Percentiles rank a stretch among this genome's conserved stretches.
Conservation (phyloP, 2,329 filamentous ascomycete genomes). For the Arthrinium phaeospermum region DNA sequence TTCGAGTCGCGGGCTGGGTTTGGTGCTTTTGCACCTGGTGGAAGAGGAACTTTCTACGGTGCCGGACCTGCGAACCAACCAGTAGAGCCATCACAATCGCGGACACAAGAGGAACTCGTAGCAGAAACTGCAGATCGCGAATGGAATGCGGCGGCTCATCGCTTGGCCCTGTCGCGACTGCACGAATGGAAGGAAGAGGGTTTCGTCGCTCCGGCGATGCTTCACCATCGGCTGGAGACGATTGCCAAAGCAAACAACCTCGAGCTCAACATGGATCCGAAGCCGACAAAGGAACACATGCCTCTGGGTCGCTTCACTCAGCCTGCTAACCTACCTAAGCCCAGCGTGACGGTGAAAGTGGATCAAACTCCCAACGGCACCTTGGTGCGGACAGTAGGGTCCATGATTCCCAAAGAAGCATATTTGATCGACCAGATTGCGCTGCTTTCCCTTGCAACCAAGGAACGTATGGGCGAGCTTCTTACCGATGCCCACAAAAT, state of each 20-base stretch:
- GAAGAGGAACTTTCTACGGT: conserved; percentile 66
- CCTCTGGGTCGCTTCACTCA: conserved; percentile 55
- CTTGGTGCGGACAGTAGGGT: conserved; percentile 66
- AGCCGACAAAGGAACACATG: conserved; percentile 46
- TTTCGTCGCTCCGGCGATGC: conserved; percentile 70
- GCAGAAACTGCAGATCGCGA: conserved; percentile 69
- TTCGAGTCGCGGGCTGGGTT: conserved; percentile 62
- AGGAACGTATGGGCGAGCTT: conserved; percentile 77
- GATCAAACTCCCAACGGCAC: conserved; percentile 65
- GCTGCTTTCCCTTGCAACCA: conserved; percentile 80
- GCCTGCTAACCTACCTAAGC: conserved; percentile 55
- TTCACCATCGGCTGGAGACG: conserved; percentile 63
- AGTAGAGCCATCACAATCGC: conserved; percentile 49
- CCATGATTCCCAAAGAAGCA: conserved; percentile 77
- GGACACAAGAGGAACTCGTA: conserved; percentile 67
- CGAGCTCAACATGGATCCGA: conserved; percentile 60
- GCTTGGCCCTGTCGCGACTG: conserved; percentile 63
- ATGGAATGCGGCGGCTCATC: conserved; percentile 69
- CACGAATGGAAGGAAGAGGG: conserved; percentile 72
- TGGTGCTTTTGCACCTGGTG: conserved; percentile 59
- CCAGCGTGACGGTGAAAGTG: conserved; percentile 58
- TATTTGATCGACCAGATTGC: conserved; percentile 82
- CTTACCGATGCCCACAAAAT: conserved; percentile 78
- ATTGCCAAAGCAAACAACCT: conserved; percentile 64
- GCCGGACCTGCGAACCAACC: conserved; percentile 71